Conservation (phyloP, 768 basidiomycete genomes). For the Russula earlei region DNA sequence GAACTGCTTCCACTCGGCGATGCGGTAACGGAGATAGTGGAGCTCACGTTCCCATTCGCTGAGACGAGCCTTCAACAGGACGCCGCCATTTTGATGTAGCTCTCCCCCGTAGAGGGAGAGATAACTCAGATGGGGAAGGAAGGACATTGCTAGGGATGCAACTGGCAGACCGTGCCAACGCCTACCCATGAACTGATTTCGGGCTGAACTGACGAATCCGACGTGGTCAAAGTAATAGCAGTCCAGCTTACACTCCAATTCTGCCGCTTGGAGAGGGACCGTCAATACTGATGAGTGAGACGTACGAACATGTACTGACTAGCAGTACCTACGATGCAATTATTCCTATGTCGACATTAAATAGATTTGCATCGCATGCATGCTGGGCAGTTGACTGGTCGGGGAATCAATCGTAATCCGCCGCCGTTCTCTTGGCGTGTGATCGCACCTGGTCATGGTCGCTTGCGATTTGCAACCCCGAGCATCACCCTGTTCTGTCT, state of each 20-base stretch:
- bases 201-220: slow-evolving; percentile 4
- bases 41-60: slow-evolving; percentile 19
- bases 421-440: too few relatives aligned
- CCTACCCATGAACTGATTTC: not conserved
- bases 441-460: too few relatives aligned
- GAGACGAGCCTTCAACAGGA: slow-evolving; percentile 14
- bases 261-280: not conserved
- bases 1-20: slow-evolving; percentile 19
- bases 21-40: slow-evolving; percentile 18
- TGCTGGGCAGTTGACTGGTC: too few relatives aligned
- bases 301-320: too few relatives aligned
- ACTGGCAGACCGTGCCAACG: not conserved
- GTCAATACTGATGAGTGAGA: too few relatives aligned
- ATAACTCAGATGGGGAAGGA: slow-evolving; percentile 4
- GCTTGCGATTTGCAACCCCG: too few relatives aligned
- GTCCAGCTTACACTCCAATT: not conserved
- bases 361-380: too few relatives aligned
- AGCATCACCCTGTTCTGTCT: too few relatives aligned
- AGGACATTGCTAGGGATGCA: not conserved
- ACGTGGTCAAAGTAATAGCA: not conserved
- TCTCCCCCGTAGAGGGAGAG: slow-evolving; percentile 13
- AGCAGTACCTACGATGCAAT: too few relatives aligned
- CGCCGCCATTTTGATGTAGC: slow-evolving; percentile 14
- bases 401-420: too few relatives aligned
- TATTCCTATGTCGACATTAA: too few relatives aligned